Base-by-base conservation (phyloP, 2,329 filamentous ascomycete species). In the Mariannaea sp. region DNA sequence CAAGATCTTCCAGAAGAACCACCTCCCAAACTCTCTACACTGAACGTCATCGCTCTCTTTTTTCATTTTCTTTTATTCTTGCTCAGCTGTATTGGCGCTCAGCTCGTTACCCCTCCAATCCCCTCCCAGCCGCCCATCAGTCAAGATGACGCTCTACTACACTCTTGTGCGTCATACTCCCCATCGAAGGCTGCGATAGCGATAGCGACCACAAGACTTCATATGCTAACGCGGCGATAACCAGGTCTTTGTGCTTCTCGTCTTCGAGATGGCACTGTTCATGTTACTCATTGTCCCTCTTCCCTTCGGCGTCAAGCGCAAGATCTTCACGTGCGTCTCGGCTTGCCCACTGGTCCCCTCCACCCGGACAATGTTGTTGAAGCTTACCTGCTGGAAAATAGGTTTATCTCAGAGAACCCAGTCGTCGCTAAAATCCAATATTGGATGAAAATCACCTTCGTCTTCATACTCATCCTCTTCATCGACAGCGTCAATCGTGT, bases 381-480 rank as follows among this genome's bases (percentile, higher is more conserved):
- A 27, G 43, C 55, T 58, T 38, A 62, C 44, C 14, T 24, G 24
- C 16, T 38, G 17, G 10, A 16, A n/a, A 29, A 49, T 58, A 91
- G 88, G 67, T 99, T 99, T 84, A 92, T 99, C 70, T 97, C 92
- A 47, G 90, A 93, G 70, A 95, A 87, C 71, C 88, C 81, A 0
- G 57, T 86, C 46, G 83, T 99, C 54, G 94, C 92, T 33, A 97
- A 97, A 74, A 73, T 97, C 61, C 93, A 97, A 80, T 97, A 99
- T 79, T 93, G 92, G 68, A 82, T 99, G 78, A 97, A 97, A 83
- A 99, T 99, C 53, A 96, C 92, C 2, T 99, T 99, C 72, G 93
- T 99, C 71, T 99, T 99, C 79, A 97, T 99, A 69, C 81, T 97
- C 54, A 96, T 99, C 61, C 87, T 99, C 61, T 99, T 99, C 77